These are phyloP conservation scores for Pythium coloratum DNA, from an alignment of 352 stramenopile species.

Conservation along the genomic window DNA sequence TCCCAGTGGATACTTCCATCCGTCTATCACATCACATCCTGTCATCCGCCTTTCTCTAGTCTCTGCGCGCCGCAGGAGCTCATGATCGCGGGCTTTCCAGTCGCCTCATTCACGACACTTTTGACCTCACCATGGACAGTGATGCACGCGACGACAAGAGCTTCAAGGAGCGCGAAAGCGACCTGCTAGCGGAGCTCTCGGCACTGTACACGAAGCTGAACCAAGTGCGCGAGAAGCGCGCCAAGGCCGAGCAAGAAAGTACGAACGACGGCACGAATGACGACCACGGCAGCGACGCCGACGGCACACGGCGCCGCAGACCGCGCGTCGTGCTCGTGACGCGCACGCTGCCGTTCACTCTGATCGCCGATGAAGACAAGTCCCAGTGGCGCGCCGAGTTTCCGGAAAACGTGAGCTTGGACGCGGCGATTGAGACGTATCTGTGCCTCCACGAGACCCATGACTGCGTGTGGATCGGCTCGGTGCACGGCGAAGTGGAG, in stretches of 20 bases:
- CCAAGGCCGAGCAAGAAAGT: slow-evolving; percentile 64
- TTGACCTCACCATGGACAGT: slow-evolving; percentile 22
- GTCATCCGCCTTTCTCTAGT: background rate
- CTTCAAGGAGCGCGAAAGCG: slow-evolving; percentile 74
- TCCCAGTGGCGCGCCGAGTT: slow-evolving; percentile 85
- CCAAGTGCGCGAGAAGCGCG: slow-evolving; percentile 77
- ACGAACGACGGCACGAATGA: slow-evolving; percentile 21
- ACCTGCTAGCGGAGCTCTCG: slow-evolving; percentile 68
- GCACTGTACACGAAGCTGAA: slow-evolving; percentile 82
- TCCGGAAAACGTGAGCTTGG: slow-evolving; percentile 62
- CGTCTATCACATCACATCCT: background rate
- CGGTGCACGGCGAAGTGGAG: slow-evolving; percentile 79
- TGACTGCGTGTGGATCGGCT: slow-evolving; percentile 85
- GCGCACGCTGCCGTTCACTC: slow-evolving; percentile 71
- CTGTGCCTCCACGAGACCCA: slow-evolving; percentile 75
- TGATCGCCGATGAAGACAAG: slow-evolving; percentile 77
- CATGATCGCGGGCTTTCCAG: background rate
- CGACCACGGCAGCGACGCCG: slow-evolving; percentile 25
- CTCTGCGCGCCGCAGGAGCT: slow-evolving; percentile 2
- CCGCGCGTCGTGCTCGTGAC: slow-evolving; percentile 76
- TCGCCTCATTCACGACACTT: background rate
- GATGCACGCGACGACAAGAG: slow-evolving; percentile 25
- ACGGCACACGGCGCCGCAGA: slow-evolving; percentile 40
- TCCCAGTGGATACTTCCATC: background rate
- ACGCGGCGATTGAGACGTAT: slow-evolving; percentile 79